Base-by-base conservation (phyloP, 495 filamentous ascomycete genomes). In the Podospora anserina region DNA sequence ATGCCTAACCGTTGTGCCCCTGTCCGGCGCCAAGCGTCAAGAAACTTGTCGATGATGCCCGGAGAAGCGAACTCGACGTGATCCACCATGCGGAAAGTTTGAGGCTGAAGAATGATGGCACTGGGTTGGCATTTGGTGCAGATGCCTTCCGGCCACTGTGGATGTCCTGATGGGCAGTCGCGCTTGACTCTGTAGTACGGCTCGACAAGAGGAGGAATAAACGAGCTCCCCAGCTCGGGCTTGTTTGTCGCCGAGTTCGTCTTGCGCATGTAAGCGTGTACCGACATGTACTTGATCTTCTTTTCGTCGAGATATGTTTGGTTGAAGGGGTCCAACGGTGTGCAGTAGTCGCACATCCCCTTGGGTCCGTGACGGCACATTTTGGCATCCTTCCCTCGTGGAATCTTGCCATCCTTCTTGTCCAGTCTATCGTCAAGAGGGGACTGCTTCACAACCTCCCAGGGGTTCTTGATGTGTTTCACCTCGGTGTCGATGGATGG, bases 281-380 rank as follows among this genome's bases (percentile, higher is more conserved):
- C 97, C 1, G 94, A 97, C 34, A 96, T 84, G 76, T 97, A 95
- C 78, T 99, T 99, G 84, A 99, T 97, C 83, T 97, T 97, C 80
- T 92, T 95, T 74, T 98, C 94, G 3, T 87, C 86, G 20, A 99
- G 85, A 72, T 98, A 96, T 62, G 90, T 87, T 27, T 88, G 75
- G 76, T 94, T 90, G 79, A 96, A 99, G 15, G 95, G 96, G 75
- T 99, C 96, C 39, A 99, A 82, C 1, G 95, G 95, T 92, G 94
- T 97, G 84, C 95, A 99, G 79, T 97, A 97, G 79, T 99, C 95
- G 78, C 95, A 99, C 96, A 98, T 98, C 70, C 96, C 95, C 78
- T 96, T 97, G 23, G 89, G 88, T 6, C 94, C 94, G 78, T 99
- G 95, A 72, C 90, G 90, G 81, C 95, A 99, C 91, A 99, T 93